phyloP scores from a whole-genome alignment of 2,329 filamentous ascomycete genomes.

The Exophiala sp. region DNA sequence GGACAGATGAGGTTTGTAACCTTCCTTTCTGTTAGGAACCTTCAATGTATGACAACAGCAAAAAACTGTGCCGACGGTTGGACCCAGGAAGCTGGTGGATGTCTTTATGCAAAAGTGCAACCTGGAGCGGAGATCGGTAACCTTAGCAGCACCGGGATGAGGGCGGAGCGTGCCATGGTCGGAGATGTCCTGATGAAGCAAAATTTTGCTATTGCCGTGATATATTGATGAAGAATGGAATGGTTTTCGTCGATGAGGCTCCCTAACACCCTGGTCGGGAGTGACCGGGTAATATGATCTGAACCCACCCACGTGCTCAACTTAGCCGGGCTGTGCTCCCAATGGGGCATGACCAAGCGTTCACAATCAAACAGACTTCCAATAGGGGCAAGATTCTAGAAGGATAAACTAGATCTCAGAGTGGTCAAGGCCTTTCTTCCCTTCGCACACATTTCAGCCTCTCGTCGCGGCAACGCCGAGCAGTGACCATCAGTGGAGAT shows the following conservation, averaged over 20 bases:
- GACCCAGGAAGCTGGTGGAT: neutral
- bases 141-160: neutral
- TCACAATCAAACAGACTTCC: slow-evolving; percentile 6
- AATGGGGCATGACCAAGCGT: slow-evolving; percentile 1
- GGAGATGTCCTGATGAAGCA: neutral
- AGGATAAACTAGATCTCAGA: neutral
- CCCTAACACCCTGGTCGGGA: neutral
- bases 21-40: no score
- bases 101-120: neutral
- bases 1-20: slow-evolving; percentile 7
- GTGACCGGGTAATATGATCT: neutral
- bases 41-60: no score
- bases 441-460: neutral
- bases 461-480: no score
- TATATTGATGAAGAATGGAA: neutral
- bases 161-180: neutral
- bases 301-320: neutral
- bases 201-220: neutral
- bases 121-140: neutral
- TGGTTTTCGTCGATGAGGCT: no score
- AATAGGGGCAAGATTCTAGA: slow-evolving; percentile 18
- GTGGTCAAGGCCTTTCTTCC: neutral
- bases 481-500: no score
- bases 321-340: neutral
- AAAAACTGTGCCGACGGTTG: no score